These are phyloP conservation scores for Chalara sp. DNA, from an alignment of 2,329 filamentous ascomycete genomes.

Conservation along the genomic window DNA sequence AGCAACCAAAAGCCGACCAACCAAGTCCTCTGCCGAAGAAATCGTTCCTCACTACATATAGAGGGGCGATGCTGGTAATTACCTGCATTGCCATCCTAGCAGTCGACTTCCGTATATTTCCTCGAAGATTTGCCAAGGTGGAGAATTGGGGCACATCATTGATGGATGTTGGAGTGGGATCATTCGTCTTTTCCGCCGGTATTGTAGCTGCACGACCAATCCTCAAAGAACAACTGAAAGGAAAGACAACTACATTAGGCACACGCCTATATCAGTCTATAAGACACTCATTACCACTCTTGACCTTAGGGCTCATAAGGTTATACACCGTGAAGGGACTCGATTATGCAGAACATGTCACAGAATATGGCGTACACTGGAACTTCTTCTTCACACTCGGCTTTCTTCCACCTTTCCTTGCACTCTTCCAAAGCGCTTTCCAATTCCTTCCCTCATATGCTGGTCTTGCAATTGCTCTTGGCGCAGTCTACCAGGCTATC, in stretches of 20 bases:
- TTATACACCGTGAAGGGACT: slow-evolving; percentile 87
- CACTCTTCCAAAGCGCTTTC: slow-evolving; percentile 69
- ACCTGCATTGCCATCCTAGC: slow-evolving; percentile 93
- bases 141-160: slow-evolving; percentile 99
- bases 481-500: slow-evolving; percentile 63
- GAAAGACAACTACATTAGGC: slow-evolving; percentile 40
- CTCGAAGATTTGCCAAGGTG: slow-evolving; percentile 90
- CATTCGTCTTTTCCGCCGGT: slow-evolving; percentile 92
- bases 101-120: slow-evolving; percentile 91
- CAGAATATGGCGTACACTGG: slow-evolving; percentile 98
- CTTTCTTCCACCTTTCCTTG: slow-evolving; percentile 81
- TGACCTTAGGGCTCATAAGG: slow-evolving; percentile 72
- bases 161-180: slow-evolving; percentile 96
- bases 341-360: slow-evolving; percentile 95
- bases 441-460: slow-evolving; percentile 70
- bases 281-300: slow-evolving; percentile 75
- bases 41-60: slow-evolving; percentile 87
- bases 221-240: slow-evolving; percentile 59
- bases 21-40: slow-evolving; percentile 65
- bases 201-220: slow-evolving; percentile 81
- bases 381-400: slow-evolving; percentile 98
- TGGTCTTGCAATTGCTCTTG: slow-evolving; percentile 62
- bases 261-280: slow-evolving; percentile 59
- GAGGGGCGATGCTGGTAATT: slow-evolving; percentile 83
- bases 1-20: slow-evolving; percentile 22